Conservation (phyloP, 257 asterid genomes). For the Solanum ossicruentum region DNA sequence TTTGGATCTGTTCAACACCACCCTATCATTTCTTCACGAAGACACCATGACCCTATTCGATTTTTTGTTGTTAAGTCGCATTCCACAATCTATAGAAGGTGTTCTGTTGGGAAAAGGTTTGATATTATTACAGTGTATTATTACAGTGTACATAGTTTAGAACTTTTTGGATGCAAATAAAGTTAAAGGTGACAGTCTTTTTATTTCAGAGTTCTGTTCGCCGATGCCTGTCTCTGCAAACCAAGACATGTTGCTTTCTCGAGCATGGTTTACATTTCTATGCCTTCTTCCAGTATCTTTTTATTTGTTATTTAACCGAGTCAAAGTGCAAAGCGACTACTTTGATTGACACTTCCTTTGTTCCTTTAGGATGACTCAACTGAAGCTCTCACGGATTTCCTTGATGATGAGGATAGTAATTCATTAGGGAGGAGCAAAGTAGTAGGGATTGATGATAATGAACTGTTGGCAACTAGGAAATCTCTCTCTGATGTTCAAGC, state of each 20-base stretch:
- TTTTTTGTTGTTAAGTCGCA: slow-evolving; percentile 3
- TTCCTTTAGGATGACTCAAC: slow-evolving; percentile 13
- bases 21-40: background rate
- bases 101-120: slow-evolving; percentile 10
- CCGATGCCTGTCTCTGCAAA: slow-evolving; percentile 7
- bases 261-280: slow-evolving; percentile 10
- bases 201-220: slow-evolving; percentile 3
- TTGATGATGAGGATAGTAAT: slow-evolving; percentile 12
- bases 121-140: background rate
- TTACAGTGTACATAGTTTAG: background rate
- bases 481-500: slow-evolving; percentile 13
- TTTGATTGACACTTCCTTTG: background rate
- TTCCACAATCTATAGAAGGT: background rate
- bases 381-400: slow-evolving; percentile 8
- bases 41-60: background rate
- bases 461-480: slow-evolving; percentile 9
- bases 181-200: background rate
- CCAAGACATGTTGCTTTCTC: slow-evolving; percentile 7
- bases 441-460: slow-evolving; percentile 9
- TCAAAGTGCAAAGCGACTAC: background rate
- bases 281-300: background rate
- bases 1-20: background rate
- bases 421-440: slow-evolving; percentile 5
- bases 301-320: background rate
- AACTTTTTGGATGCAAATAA: background rate